phyloP scores from a whole-genome alignment of 2,329 filamentous ascomycete species.

The Colletotrichum camelliae region DNA sequence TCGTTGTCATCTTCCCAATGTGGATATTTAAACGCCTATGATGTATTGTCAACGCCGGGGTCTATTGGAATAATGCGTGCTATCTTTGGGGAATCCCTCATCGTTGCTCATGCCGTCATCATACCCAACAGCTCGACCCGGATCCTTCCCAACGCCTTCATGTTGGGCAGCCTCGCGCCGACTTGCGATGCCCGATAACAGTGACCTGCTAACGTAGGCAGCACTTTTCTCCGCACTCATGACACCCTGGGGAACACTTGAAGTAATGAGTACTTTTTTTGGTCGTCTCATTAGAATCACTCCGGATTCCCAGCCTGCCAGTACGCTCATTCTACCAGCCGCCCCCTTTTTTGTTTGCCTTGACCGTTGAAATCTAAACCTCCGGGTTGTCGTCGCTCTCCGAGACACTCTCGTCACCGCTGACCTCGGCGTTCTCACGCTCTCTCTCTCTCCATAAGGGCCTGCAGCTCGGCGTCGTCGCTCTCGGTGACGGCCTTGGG shows the following conservation, averaged over 20 bases:
- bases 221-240: not conserved
- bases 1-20: constrained; percentile 26
- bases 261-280: constrained; percentile 11
- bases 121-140: not conserved
- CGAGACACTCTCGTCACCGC: constrained; percentile 94
- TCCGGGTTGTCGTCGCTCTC: constrained; percentile 84
- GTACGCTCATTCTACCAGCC: constrained; percentile 23
- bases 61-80: not conserved
- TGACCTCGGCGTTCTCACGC: constrained; percentile 96
- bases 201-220: not conserved
- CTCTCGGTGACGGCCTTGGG: constrained; percentile 99
- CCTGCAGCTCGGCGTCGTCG: constrained; percentile 95
- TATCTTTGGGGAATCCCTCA: not conserved
- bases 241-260: not conserved
- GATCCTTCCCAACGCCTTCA: not conserved
- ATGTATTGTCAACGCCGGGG: not conserved
- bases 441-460: constrained; percentile 99
- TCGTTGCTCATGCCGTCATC: not conserved
- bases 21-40: not conserved
- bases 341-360: constrained; percentile 14
- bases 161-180: not conserved
- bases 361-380: constrained; percentile 13
- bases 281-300: constrained; percentile 21
- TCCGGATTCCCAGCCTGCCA: constrained; percentile 18
- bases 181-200: not conserved